Evolutionary conservation across 169 alveolate species (phyloP).

Genomic region (Plasmodium vinckei): DNA sequence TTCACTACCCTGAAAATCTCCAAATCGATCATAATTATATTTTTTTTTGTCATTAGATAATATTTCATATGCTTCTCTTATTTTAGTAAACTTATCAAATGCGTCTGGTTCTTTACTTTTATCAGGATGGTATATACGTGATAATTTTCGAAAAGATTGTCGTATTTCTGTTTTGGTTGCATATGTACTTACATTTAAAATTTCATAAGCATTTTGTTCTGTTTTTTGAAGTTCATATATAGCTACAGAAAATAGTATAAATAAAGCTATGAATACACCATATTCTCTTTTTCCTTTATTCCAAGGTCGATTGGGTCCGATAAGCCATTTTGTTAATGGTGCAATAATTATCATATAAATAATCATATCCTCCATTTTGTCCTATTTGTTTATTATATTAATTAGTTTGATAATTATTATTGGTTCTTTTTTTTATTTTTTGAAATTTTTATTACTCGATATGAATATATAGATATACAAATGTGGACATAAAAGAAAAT

Average conservation of each 20-base stretch:
- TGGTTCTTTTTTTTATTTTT: too few species aligned
- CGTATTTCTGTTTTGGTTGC: conserved; percentile 54
- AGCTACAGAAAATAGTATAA: conserved; percentile 55
- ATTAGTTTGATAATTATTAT: too few species aligned
- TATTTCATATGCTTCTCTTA: conserved; percentile 94
- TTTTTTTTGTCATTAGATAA: conserved; percentile 90
- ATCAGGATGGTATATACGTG: conserved; percentile 94
- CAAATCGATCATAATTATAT: conserved; percentile 91
- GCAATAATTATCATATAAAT: conserved; percentile 71
- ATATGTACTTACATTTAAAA: conserved; percentile 26
- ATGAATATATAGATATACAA: too few species aligned
- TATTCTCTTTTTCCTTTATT: conserved; percentile 72
- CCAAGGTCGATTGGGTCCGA: conserved; percentile 63
- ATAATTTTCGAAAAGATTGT: conserved; percentile 71
- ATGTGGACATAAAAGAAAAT: too few species aligned
- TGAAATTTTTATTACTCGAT: too few species aligned
- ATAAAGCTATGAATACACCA: conserved; percentile 54
- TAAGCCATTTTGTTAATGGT: conserved; percentile 74
- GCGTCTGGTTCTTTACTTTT: conserved; percentile 86
- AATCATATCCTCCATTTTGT: conserved; percentile 70
- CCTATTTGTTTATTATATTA: neutral
- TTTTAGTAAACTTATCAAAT: conserved; percentile 88
- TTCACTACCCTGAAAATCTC: conserved; percentile 90
- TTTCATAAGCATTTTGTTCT: conserved; percentile 60
- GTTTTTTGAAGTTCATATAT: conserved; percentile 64